Conservation (phyloP, 2,329 filamentous ascomycete species). For the Exophiala aquamarina region DNA sequence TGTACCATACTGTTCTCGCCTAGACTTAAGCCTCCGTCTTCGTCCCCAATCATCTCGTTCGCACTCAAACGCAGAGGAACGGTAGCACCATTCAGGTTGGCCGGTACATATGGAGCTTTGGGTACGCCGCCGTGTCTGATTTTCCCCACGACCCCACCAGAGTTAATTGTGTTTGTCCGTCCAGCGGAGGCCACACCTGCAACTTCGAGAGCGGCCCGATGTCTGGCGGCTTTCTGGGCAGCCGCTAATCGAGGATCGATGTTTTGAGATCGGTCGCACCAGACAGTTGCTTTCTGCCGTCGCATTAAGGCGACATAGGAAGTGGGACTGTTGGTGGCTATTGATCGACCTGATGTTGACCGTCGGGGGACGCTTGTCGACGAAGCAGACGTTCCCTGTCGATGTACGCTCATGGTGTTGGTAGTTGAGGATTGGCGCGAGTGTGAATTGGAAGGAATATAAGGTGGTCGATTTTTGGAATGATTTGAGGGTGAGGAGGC, state of each 20-base stretch:
- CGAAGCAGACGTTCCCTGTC: conserved; percentile 26
- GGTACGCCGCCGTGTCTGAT: conserved; percentile 84
- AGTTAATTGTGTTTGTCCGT: conserved; percentile 64
- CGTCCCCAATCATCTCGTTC: conserved; percentile 90
- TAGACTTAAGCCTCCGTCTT: conserved; percentile 50
- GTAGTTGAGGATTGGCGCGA: conserved; percentile 24
- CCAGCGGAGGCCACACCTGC: conserved; percentile 58
- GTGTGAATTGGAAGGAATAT: conserved; percentile 20
- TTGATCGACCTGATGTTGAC: conserved; percentile 29
- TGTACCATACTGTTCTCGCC: conserved; percentile 42
- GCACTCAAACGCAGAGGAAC: conserved; percentile 90
- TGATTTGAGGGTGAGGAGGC: conserved; percentile 10
- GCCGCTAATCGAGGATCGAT: conserved; percentile 84
- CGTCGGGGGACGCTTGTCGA: conserved; percentile 26
- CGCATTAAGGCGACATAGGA: conserved; percentile 89
- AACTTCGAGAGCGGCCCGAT: conserved; percentile 81
- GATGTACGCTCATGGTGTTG: conserved; percentile 26
- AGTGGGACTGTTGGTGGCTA: conserved; percentile 27
- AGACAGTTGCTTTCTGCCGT: conserved; percentile 96
- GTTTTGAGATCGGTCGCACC: conserved; percentile 91
- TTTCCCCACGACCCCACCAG: conserved; percentile 63
- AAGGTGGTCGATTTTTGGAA: conserved; percentile 10
- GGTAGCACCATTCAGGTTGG: conserved; percentile 72
- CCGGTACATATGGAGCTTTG: conserved; percentile 74
- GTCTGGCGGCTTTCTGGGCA: conserved; percentile 82